Evolutionary conservation across 768 basidiomycete species (phyloP), one percentile per base, ranked within the genome.

Genomic region (Lenzites betulinus): DNA sequence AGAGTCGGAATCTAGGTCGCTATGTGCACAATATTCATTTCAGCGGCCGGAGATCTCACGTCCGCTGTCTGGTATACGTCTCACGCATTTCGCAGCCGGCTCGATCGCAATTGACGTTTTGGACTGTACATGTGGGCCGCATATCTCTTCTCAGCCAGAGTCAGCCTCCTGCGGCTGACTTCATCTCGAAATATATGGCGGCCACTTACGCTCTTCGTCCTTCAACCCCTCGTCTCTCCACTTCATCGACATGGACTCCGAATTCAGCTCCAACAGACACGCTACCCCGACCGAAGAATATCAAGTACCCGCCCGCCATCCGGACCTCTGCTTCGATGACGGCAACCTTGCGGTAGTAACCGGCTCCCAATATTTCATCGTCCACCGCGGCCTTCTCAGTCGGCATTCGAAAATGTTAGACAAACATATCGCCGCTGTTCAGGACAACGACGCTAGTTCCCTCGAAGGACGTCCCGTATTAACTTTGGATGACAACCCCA

Each of bases 341-440:
- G 90, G 87, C 20, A 90, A 89, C 66, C 71, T 91, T 43, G 87
- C 83, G 16, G 70, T 92, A 30, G 78, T 87, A 48, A 77, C 86
- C 51, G 83, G 77, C 7, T 66, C 74, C 1, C 75, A 74, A 55
- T 90, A 88, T 67, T 92, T 92, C 68, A 70, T 88, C 55, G 85
- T 92, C 2, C 90, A 92, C 69, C 76, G 75, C 63, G 86, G 88
- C 13, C 72, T 91, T 15, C 74, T 92, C 15, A 80, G 76, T 52
- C 83, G 86, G 9, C 89, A 89, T 66, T 92, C 90, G 0, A 66
- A 68, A 1, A 77, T 83, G 36, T 71, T 91, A 5, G 66, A 71
- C 23, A 71, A 77, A 15, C 72, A 77, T 51, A 75, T 83, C 36
- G 69, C 74, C 6, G 67, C 39, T 18, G 25, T 63, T 7, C 44